A percentile compares a stretch with the other conserved stretches of the same genome.
phyloP scores from a whole-genome alignment of 2,329 filamentous ascomycete species.

The Arthrinium puccinioides region DNA sequence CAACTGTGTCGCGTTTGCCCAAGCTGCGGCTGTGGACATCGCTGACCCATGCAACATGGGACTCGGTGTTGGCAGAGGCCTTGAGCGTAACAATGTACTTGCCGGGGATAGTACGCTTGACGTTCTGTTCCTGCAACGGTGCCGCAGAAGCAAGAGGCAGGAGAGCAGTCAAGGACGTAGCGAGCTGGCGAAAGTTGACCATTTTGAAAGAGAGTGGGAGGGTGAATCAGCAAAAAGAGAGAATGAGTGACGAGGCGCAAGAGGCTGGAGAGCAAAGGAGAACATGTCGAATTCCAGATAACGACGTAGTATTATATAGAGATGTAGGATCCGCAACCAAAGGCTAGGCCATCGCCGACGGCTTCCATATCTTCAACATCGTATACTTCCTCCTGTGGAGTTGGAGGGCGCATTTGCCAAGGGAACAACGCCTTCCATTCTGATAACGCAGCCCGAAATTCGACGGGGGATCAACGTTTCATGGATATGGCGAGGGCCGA shows the following conservation, averaged over 20 bases:
- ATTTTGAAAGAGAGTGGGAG: constrained; percentile 9
- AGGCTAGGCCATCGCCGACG: constrained; percentile 6
- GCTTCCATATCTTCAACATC: too few relatives aligned
- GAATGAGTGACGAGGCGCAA: constrained; percentile 4
- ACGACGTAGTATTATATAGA: constrained; percentile 11
- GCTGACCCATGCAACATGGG: constrained; percentile 26
- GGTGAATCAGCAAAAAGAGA: not conserved
- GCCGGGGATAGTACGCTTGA: constrained; percentile 19
- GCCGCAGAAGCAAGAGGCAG: constrained; percentile 20
- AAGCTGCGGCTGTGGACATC: constrained; percentile 29
- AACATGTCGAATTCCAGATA: not conserved
- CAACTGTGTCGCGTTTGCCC: constrained; percentile 22
- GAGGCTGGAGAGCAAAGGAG: not conserved
- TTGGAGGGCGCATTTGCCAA: too few relatives aligned
- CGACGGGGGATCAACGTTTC: too few relatives aligned
- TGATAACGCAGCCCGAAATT: too few relatives aligned
- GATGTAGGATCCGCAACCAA: not conserved
- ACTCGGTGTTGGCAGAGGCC: constrained; percentile 23
- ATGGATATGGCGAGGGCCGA: too few relatives aligned
- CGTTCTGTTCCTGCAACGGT: constrained; percentile 9
- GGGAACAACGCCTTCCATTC: too few relatives aligned
- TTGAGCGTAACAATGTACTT: constrained; percentile 23
- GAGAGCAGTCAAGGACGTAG: constrained; percentile 21
- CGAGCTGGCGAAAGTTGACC: constrained; percentile 19
- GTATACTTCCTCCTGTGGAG: too few relatives aligned